Evolutionary conservation across 306 rosid species (phyloP), one percentile per base, ranked within the genome.

Genomic region (Quercus engelmannii): DNA sequence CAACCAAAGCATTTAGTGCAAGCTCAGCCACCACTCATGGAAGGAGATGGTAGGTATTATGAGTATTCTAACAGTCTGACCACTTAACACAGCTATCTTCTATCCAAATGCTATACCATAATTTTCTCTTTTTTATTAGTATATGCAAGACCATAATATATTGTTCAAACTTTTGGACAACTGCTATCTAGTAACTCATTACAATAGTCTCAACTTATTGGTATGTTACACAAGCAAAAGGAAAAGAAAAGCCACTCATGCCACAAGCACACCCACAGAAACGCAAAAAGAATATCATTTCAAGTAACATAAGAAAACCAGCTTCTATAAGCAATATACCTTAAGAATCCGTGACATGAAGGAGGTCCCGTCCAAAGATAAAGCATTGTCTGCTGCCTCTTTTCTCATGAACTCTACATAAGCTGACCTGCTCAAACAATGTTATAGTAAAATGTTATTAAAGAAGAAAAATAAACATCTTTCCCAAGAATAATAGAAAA

Each of bases 291-390:
- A 67, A 1, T 35, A 67, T 35, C 72, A 67, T 67, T 67, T 9
- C 26, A 41, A 46, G 21, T 43, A 43, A 69, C 62, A 30, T n/a
- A 15, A 19, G 38, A 57, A n/a, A 31, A 25, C 17, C 69, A 23
- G 46, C 55, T 31, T 65, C 58, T 6, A n/a, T 13, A 58, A 78
- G 58, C 4, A 55, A 56, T 93, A 95, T 93, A 95, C 99, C 99
- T 96, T 96, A 58, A 96, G 97, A 78, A 96, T 87, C 55, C 99
- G 86, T 28, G 99, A 93, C 99, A 96, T 83, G 74, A 91, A 96
- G 55, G 98, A 96, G 54, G 97, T 93, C 49, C 98, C 93, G 76
- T 96, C 98, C 68, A 96, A 83, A 84, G 99, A 88, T 80, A 96
- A 76, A 38, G 99, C 98, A 74, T 86, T 90, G 64, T 96, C 94